A percentile compares a stretch with the other conserved stretches of the same genome.
These are phyloP conservation scores for Aureobasidium sp. DNA, from an alignment of 2,329 filamentous ascomycete species.

Conservation along the genomic window DNA sequence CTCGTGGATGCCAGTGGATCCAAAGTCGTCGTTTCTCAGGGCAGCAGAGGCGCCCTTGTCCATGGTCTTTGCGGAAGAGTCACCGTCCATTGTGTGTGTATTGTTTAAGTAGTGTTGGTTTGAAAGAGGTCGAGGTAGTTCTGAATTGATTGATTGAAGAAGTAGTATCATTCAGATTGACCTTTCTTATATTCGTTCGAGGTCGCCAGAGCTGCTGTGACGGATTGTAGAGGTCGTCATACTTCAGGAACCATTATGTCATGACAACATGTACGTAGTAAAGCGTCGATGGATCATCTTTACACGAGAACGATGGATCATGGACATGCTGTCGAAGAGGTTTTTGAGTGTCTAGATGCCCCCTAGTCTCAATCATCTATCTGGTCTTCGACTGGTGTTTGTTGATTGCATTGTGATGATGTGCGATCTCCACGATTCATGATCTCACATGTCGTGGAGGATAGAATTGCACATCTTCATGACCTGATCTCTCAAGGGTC, in stretches of 20 bases:
- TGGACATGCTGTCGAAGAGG: not conserved
- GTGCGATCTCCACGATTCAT: not conserved
- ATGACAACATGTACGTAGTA: constrained; percentile 10
- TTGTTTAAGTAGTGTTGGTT: not conserved
- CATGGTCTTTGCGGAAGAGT: constrained; percentile 20
- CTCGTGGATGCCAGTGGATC: constrained; percentile 20
- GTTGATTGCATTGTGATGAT: not conserved
- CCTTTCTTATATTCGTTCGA: not conserved
- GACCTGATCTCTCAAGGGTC: not conserved
- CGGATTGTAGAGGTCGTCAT: constrained; percentile 13
- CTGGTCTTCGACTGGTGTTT: not conserved
- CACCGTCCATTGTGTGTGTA: constrained; percentile 21
- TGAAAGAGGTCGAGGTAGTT: not conserved
- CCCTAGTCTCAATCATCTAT: not conserved
- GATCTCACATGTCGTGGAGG: too few relatives aligned
- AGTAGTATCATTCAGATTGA: not conserved
- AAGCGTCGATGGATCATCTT: constrained; percentile 3
- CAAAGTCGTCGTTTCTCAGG: constrained; percentile 18
- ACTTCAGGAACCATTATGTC: constrained; percentile 12
- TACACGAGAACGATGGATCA: not conserved
- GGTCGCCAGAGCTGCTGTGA: not conserved
- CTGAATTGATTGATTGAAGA: not conserved
- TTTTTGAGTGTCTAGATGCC: not conserved
- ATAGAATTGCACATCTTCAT: too few relatives aligned
- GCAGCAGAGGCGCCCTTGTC: constrained; percentile 21